A percentile compares a stretch with the other conserved stretches of the same genome.
Evolutionary conservation across 495 filamentous ascomycete genomes (phyloP).

Genomic region (Penicillium atrosanguineum): DNA sequence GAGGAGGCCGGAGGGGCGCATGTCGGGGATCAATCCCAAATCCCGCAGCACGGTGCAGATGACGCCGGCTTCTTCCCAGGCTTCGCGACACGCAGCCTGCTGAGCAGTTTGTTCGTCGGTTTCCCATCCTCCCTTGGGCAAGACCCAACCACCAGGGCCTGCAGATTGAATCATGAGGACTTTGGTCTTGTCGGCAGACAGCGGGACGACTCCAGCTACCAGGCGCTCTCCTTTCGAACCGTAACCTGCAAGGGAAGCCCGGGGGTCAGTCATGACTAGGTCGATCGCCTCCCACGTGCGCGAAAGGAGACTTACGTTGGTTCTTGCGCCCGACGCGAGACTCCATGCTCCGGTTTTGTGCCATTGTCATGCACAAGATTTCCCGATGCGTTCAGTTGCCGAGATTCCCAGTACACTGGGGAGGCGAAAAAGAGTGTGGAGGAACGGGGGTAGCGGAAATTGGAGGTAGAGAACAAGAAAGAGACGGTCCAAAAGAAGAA

Average conservation of each 20-base stretch:
- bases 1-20: constrained; percentile 54
- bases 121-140: constrained; percentile 98
- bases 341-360: constrained; percentile 69
- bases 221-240: constrained; percentile 88
- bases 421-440: constrained; percentile 3
- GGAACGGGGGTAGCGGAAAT: background rate
- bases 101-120: constrained; percentile 73
- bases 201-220: constrained; percentile 90
- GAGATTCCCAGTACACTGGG: background rate
- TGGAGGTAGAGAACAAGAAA: background rate
- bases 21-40: constrained; percentile 82
- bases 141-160: constrained; percentile 84
- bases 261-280: constrained; percentile 12
- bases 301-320: constrained; percentile 60
- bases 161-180: constrained; percentile 94
- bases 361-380: constrained; percentile 44
- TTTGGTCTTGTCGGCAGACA: constrained; percentile 67
- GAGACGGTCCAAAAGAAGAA: constrained; percentile 1
- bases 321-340: constrained; percentile 72
- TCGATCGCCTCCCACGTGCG: constrained; percentile 18
- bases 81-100: constrained; percentile 75
- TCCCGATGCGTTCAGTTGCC: constrained; percentile 6
- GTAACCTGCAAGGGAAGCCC: constrained; percentile 62
- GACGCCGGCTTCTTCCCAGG: constrained; percentile 98
- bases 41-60: constrained; percentile 75